A percentile compares a stretch with the other conserved stretches of the same genome.
Conservation (phyloP, 441 rosid species). For the Bruguiera hainesii region DNA sequence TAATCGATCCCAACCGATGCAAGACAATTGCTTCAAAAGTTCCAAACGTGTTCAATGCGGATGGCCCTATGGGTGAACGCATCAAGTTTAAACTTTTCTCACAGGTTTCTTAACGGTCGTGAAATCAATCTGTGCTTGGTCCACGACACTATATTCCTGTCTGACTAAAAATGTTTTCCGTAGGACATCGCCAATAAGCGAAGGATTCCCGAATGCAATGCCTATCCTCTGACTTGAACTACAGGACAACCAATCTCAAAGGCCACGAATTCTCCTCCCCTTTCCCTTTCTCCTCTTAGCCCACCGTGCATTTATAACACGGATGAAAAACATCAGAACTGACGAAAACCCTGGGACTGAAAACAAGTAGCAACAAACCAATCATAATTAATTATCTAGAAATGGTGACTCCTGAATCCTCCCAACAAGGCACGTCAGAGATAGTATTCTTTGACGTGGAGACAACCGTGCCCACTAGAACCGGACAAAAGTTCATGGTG, state of each 20-base stretch:
- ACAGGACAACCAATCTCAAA: conserved; percentile 51
- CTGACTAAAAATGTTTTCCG: conserved; percentile 23
- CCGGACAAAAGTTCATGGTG: conserved; percentile 59
- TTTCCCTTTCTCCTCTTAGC: conserved; percentile 3
- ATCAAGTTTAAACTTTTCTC: conserved; percentile 13
- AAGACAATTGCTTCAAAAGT: conserved; percentile 1
- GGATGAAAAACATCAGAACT: not conserved
- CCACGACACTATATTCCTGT: conserved; percentile 28
- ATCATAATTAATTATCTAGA: not conserved
- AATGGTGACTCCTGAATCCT: conserved; percentile 33
- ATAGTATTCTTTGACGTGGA: conserved; percentile 89
- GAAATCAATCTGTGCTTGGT: conserved; percentile 25
- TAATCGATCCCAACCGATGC: conserved; percentile 22
- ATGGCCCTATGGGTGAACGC: conserved; percentile 19
- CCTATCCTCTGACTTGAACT: conserved; percentile 44
- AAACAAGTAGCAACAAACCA: not conserved
- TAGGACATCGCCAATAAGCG: conserved; percentile 36
- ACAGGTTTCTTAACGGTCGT: conserved; percentile 9
- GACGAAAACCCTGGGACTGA: conserved; percentile 1
- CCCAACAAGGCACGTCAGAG: conserved; percentile 26
- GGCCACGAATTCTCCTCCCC: conserved; percentile 27
- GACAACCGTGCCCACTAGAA: conserved; percentile 71
- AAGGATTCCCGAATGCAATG: conserved; percentile 26
- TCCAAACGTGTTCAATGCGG: conserved; percentile 11
- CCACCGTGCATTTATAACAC: conserved; percentile 19